phyloP scores from a whole-genome alignment of 805 yeast genomes.

The Starmerella tilneyi region DNA sequence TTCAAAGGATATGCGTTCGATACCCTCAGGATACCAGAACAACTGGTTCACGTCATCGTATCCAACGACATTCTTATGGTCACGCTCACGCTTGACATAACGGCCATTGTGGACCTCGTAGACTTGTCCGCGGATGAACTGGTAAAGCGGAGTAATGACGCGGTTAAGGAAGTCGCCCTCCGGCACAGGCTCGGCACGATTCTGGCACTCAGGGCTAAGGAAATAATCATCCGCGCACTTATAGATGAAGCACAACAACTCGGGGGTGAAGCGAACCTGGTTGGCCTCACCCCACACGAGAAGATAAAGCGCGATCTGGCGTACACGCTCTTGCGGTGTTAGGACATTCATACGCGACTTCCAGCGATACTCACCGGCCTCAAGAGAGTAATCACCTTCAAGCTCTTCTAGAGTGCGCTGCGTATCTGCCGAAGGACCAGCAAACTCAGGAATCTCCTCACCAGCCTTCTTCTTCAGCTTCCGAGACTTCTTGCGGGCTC shows the following conservation, averaged over 20 bases:
- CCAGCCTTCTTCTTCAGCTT: slow-evolving; percentile 37
- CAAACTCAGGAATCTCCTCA: slow-evolving; percentile 20
- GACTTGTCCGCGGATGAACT: slow-evolving; percentile 57
- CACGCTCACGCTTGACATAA: slow-evolving; percentile 54
- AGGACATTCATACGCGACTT: slow-evolving; percentile 48
- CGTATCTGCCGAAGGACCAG: slow-evolving; percentile 39
- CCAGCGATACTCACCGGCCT: slow-evolving; percentile 79
- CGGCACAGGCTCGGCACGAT: slow-evolving; percentile 39
- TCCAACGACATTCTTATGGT: slow-evolving; percentile 55
- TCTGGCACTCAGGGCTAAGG: slow-evolving; percentile 81
- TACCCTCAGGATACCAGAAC: slow-evolving; percentile 99
- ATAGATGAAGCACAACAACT: slow-evolving; percentile 84
- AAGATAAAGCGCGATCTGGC: slow-evolving; percentile 54
- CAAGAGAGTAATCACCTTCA: slow-evolving; percentile 56
- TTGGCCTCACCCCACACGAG: slow-evolving; percentile 73
- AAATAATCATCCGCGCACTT: slow-evolving; percentile 90
- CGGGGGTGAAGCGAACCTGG: slow-evolving; percentile 83
- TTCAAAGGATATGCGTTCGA: slow-evolving; percentile 77
- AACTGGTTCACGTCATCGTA: slow-evolving; percentile 98
- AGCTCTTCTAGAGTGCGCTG: slow-evolving; percentile 54
- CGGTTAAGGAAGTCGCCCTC: slow-evolving; percentile 79
- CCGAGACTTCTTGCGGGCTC: slow-evolving; percentile 34
- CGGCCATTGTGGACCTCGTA: slow-evolving; percentile 47
- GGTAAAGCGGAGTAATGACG: slow-evolving; percentile 80
- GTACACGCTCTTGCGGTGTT: slow-evolving; percentile 47